A percentile compares a stretch with the other conserved stretches of the same genome.
These are phyloP conservation scores for Stephania yunnanensis DNA, from an alignment of 164 flowering plant species.

Conservation along the genomic window DNA sequence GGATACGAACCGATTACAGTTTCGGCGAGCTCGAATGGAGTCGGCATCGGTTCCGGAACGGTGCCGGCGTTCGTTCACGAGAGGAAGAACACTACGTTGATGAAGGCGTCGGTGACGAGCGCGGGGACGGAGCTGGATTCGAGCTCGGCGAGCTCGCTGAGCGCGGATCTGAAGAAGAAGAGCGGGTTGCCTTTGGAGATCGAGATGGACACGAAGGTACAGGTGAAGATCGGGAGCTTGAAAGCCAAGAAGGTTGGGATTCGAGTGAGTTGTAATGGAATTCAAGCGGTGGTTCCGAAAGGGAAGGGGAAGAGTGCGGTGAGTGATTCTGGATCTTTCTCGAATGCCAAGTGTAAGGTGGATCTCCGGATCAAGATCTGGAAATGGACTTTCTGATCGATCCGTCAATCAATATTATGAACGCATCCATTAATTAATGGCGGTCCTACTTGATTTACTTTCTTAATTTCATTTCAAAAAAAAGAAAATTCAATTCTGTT, in stretches of 20 bases:
- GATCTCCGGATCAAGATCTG: slow-evolving; percentile 62
- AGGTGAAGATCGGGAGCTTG: slow-evolving; percentile 52
- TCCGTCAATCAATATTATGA: background rate
- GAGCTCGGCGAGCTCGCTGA: slow-evolving; percentile 21
- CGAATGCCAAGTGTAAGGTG: slow-evolving; percentile 42
- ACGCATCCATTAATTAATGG: background rate
- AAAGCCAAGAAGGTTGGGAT: slow-evolving; percentile 49
- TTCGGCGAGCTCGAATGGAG: slow-evolving; percentile 31
- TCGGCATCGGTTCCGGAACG: slow-evolving; percentile 26
- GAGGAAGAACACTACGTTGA: slow-evolving; percentile 41
- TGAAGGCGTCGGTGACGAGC: slow-evolving; percentile 24
- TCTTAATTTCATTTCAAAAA: background rate
- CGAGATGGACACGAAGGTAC: slow-evolving; percentile 59
- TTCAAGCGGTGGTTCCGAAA: slow-evolving; percentile 23
- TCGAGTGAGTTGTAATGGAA: slow-evolving; percentile 52
- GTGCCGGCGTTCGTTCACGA: slow-evolving; percentile 25
- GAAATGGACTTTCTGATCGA: slow-evolving; percentile 39
- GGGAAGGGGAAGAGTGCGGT: slow-evolving; percentile 12
- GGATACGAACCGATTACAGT: slow-evolving; percentile 38
- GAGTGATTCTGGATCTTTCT: background rate
- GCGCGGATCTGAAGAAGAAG: slow-evolving; percentile 46
- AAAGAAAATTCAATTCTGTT: background rate
- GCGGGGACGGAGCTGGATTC: slow-evolving; percentile 23
- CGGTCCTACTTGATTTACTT: background rate
- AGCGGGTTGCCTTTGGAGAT: slow-evolving; percentile 47